A percentile compares a stretch with the other conserved stretches of the same genome.
Evolutionary conservation across 257 asterid genomes (phyloP).

Genomic region (Solanum pinnatisectum): DNA sequence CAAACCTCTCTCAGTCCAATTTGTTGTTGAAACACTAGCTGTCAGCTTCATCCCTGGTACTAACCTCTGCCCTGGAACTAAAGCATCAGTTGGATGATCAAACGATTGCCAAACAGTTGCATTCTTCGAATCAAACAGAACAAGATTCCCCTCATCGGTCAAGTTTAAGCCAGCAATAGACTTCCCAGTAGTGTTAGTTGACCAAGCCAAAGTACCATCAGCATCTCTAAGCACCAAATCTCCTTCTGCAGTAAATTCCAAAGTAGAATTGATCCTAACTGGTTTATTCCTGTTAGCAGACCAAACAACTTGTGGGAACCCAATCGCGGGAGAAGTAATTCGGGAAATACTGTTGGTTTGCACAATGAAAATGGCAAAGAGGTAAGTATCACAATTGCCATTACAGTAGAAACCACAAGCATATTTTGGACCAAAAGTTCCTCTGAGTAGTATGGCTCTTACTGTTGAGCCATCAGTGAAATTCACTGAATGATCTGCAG

Average conservation of each 20-base stretch:
- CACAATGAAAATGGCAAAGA: constrained; percentile 33
- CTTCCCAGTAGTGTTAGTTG: constrained; percentile 31
- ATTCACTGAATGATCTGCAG: constrained; percentile 19
- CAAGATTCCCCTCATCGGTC: constrained; percentile 30
- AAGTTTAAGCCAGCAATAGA: constrained; percentile 23
- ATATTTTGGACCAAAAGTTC: constrained; percentile 27
- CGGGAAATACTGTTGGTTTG: constrained; percentile 16
- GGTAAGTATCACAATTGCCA: constrained; percentile 23
- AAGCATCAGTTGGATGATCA: constrained; percentile 27
- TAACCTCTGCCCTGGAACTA: constrained; percentile 29
- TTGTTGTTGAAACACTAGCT: constrained; percentile 21
- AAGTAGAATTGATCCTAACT: constrained; percentile 22
- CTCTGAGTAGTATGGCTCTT: constrained; percentile 29
- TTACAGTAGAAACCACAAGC: constrained; percentile 44
- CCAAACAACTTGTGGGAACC: constrained; percentile 45
- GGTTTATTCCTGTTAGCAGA: constrained; percentile 36
- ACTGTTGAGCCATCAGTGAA: constrained; percentile 22
- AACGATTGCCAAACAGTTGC: constrained; percentile 38
- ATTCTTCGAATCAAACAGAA: constrained; percentile 15
- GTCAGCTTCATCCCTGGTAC: constrained; percentile 24
- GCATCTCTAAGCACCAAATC: constrained; percentile 24
- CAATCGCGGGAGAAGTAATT: constrained; percentile 8
- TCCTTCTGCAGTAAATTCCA: constrained; percentile 25
- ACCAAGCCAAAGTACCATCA: constrained; percentile 38
- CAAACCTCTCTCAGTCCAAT: constrained; percentile 17